Evolutionary conservation across 495 filamentous ascomycete species (phyloP).

Genomic region (Xylaria venustula): DNA sequence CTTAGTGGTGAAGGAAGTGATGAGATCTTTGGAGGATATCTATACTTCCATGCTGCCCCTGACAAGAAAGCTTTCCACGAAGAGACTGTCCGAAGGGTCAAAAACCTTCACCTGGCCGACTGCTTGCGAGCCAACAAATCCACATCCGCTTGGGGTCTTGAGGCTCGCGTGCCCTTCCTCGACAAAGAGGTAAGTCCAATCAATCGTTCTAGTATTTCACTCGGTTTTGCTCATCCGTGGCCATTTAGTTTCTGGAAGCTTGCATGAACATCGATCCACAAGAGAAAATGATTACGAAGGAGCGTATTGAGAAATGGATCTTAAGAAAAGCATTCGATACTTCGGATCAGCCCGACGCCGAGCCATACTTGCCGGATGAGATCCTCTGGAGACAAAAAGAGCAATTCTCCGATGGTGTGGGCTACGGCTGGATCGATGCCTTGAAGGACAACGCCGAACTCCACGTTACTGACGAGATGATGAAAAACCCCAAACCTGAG

Average conservation of each 20-base stretch:
- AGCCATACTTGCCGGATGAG: conserved; percentile 86
- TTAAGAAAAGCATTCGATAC: conserved; percentile 97
- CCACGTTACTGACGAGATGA: conserved; percentile 90
- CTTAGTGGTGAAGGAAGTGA: conserved; percentile 94
- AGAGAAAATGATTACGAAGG: conserved; percentile 93
- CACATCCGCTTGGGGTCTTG: conserved; percentile 96
- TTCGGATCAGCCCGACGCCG: conserved; percentile 69
- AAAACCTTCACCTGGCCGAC: conserved; percentile 93
- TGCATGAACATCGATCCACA: conserved; percentile 88
- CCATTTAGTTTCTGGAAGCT: conserved; percentile 76
- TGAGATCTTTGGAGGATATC: conserved; percentile 97
- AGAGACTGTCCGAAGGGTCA: conserved; percentile 87
- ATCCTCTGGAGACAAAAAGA: conserved; percentile 99
- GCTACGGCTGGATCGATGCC: conserved; percentile 98
- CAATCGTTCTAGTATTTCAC: no score
- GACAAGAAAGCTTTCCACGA: conserved; percentile 87
- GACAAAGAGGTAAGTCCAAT: conserved; percentile 68
- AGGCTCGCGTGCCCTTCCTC: conserved; percentile 96
- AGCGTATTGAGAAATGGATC: conserved; percentile 94
- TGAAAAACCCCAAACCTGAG: conserved; percentile 93
- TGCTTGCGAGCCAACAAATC: conserved; percentile 98
- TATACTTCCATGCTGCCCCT: conserved; percentile 96
- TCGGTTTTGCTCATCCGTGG: conserved; percentile 7
- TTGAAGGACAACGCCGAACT: conserved; percentile 90
- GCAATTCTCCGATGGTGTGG: conserved; percentile 97